phyloP scores from a whole-genome alignment of 148 eudicot species.

The Bassia scoparia region DNA sequence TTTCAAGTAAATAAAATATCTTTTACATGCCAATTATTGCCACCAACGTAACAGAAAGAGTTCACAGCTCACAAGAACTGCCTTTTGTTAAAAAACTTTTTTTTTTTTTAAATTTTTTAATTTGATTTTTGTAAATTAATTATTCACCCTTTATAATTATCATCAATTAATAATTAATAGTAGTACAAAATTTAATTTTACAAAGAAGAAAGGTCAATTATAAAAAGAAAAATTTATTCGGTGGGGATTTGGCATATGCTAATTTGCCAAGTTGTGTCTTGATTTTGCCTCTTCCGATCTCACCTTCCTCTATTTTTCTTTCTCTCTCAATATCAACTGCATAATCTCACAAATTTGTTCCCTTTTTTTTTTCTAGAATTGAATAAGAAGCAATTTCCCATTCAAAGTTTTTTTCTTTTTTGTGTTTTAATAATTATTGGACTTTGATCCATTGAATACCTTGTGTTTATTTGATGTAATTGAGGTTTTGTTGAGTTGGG shows the following conservation, averaged over 20 bases:
- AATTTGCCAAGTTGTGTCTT: constrained; percentile 37
- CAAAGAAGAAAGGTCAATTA: constrained; percentile 2
- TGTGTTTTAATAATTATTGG: neutral
- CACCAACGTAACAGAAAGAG: constrained; percentile 13
- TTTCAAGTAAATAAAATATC: no score
- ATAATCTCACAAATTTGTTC: neutral
- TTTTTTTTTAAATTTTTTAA: neutral
- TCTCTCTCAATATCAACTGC: constrained; percentile 4
- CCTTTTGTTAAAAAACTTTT: constrained; percentile 4
- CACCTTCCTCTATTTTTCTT: constrained; percentile 29
- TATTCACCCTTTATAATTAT: no score
- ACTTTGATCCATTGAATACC: constrained; percentile 21
- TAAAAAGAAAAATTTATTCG: constrained; percentile 17
- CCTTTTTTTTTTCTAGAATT: neutral
- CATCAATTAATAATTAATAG: no score
- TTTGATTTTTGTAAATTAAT: neutral
- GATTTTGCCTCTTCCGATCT: constrained; percentile 37
- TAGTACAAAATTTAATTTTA: constrained; percentile 6
- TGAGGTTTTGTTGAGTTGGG: constrained; percentile 10
- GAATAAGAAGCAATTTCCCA: neutral
- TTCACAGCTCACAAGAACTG: constrained; percentile 28
- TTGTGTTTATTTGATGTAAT: constrained; percentile 1
- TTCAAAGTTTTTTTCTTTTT: neutral
- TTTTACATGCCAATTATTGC: constrained; percentile 28
- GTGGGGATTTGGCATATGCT: constrained; percentile 38